Percentiles rank a stretch among this genome's conserved stretches.
Conservation (phyloP, 345 rosid genomes). For the Rhizophora mangle region DNA sequence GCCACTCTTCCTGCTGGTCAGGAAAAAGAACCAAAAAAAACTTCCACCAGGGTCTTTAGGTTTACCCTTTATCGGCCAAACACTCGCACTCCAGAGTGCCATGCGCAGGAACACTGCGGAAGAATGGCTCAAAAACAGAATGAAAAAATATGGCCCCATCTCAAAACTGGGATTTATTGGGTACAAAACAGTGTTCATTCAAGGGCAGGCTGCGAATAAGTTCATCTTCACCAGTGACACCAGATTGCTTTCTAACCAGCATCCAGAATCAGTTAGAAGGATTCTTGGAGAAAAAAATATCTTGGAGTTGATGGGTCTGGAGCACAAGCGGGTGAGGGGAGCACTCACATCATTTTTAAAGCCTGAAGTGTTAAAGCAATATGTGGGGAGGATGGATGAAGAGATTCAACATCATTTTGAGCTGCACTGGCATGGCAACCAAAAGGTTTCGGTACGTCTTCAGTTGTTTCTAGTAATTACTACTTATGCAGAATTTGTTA, state of each 20-base stretch:
- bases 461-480: no score
- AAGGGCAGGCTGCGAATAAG: conserved; percentile 40
- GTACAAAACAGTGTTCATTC: conserved; percentile 23
- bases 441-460: conserved; percentile 21
- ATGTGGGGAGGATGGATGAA: conserved; percentile 32
- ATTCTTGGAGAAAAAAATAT: conserved; percentile 27
- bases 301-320: conserved; percentile 26
- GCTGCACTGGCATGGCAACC: conserved; percentile 35
- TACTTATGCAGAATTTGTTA: no score
- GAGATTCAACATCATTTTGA: conserved; percentile 26
- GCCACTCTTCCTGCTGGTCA: conserved; percentile 21
- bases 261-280: conserved; percentile 14
- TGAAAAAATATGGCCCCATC: conserved; percentile 33
- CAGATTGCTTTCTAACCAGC: conserved; percentile 13
- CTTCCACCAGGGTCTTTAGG: conserved; percentile 47
- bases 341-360: conserved; percentile 32
- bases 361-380: conserved; percentile 29
- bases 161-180: conserved; percentile 35
- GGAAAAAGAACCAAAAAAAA: conserved; percentile 9
- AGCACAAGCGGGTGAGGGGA: conserved; percentile 34
- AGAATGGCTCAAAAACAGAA: conserved; percentile 32
- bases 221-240: conserved; percentile 21
- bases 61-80: conserved; percentile 38
- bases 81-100: conserved; percentile 29
- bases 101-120: conserved; percentile 24